These are phyloP conservation scores for Linnemannia schmuckeri DNA, from an alignment of 192 early-diverging fungal genomes.

Conservation along the genomic window DNA sequence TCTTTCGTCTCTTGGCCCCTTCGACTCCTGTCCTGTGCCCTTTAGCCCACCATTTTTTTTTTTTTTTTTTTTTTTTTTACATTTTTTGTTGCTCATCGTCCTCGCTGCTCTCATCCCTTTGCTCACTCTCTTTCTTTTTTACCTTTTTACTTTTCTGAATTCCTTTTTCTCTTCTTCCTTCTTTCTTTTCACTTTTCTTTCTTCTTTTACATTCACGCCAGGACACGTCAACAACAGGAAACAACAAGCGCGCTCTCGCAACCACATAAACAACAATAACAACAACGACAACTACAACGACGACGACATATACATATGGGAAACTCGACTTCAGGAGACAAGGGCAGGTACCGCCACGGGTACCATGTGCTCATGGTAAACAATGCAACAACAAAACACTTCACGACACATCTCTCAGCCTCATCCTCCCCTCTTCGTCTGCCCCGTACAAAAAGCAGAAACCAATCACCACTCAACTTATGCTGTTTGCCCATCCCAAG, in stretches of 20 bases:
- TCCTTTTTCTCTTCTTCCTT: neutral
- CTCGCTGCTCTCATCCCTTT: neutral
- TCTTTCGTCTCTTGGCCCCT: neutral
- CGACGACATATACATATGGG: slow-evolving; percentile 50
- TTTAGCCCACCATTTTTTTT: neutral
- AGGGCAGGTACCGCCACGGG: slow-evolving; percentile 62
- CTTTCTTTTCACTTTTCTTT: neutral
- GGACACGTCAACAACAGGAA: neutral
- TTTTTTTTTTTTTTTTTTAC: neutral
- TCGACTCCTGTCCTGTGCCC: neutral
- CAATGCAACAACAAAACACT: neutral
- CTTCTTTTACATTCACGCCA: neutral
- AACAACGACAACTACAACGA: neutral
- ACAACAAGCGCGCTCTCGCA: neutral
- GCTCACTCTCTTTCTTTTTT: neutral
- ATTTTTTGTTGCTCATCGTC: no score
- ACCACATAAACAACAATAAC: neutral
- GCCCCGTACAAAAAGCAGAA: no score
- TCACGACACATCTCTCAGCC: neutral
- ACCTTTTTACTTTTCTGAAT: neutral
- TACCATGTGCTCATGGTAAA: slow-evolving; percentile 79
- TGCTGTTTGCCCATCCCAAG: neutral
- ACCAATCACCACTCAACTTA: neutral
- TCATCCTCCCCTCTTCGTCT: neutral
- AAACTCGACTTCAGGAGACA: slow-evolving; percentile 61